Evolutionary conservation across 1,284 basidiomycete genomes (phyloP), one percentile per base, ranked within the genome.

Genomic region (Boletus mariae): DNA sequence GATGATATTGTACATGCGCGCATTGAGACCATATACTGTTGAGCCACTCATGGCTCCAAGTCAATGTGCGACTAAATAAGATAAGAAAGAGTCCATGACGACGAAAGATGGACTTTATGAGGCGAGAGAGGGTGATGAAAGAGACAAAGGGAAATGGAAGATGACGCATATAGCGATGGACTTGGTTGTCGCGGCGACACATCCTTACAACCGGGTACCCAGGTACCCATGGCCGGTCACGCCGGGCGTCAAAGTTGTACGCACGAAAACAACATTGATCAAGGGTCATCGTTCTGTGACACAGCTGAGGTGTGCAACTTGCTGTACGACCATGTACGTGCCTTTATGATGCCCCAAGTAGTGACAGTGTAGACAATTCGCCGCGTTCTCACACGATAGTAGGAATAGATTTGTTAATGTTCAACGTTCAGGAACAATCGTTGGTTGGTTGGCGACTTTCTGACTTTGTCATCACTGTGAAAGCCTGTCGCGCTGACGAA

Each of bases 21-120:
- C 17, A 20, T 20, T 20, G 17, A 20, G 17, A 20, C 17, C 1
- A 20, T 20, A 20, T 1, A n/a, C n/a, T 20, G 17, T 20, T 20
- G 17, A 20, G 17, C 17, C 17, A 20, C 17, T 1, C 1, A 1
- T 20, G 17, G 17, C n/a, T n/a, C n/a, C n/a, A n/a, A 1, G 1
- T 1, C 1, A 20, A 20, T n/a, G 1, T 20, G 1, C 1, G 17
- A 20, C 1, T 1, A 1, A 1, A 20, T 1, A 1, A 1, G 1
- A n/a, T 20, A 20, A 1, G 17, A 20, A 20, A 20, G 17, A 20
- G 17, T 20, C 17, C 17, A 20, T 20, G 17, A 20, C 17, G 17
- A 20, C 17, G 17, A 20, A 1, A 20, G 17, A 20, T 20, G 17
- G 17, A 20, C 17, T 20, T 20, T 20, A 20, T 20, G 17, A 20